Base-by-base conservation (phyloP, 2,329 filamentous ascomycete genomes). In the Penicillium polonicum region DNA sequence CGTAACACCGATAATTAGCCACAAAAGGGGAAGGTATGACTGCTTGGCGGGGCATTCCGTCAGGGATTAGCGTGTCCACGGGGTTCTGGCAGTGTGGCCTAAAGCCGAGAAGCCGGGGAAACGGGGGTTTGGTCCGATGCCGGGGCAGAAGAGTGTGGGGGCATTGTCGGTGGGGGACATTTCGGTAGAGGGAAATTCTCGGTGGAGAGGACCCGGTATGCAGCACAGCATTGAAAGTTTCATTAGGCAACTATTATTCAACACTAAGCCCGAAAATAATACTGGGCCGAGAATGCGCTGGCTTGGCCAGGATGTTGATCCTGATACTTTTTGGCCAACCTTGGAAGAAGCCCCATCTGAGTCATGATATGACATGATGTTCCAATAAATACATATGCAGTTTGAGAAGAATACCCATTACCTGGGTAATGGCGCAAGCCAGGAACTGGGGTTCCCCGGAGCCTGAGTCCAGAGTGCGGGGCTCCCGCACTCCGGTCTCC, bases 1-100 rank as follows among this genome's bases (percentile, higher is more conserved):
- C 21, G 35, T 13, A 15, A 3, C 7, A 15, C 56, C 33, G 56
- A 56, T 4, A 8, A 45, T 59, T 52, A 56, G 36, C 59, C 56
- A 43, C 12, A 42, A 27, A 45, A 15, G 25, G 9, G 38, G 56
- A 15, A 39, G 44, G 2, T 5, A n/a, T 31, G 4, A 6, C 35
- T 23, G 29, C n/a, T 4, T 9, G 17, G n/a, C 42, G 51, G 31
- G 46, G 36, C 36, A 35, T 29, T 21, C n/a, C n/a, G 29, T 10
- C 21, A 43, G n/a, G 5, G 38, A 55, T 44, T 13, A 17, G 46
- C 38, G 13, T 42, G 2, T 21, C 21, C 2, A 21, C 21, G 21
- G 21, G 21, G 2, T 15, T 45, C 27, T 21, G n/a, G 12, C 13
- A 42, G 21, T 21, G 13, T 21, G 12, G n/a, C 12, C 44, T 46